Conservation (phyloP, 495 filamentous ascomycete genomes). For the Xeromyces bisporus region DNA sequence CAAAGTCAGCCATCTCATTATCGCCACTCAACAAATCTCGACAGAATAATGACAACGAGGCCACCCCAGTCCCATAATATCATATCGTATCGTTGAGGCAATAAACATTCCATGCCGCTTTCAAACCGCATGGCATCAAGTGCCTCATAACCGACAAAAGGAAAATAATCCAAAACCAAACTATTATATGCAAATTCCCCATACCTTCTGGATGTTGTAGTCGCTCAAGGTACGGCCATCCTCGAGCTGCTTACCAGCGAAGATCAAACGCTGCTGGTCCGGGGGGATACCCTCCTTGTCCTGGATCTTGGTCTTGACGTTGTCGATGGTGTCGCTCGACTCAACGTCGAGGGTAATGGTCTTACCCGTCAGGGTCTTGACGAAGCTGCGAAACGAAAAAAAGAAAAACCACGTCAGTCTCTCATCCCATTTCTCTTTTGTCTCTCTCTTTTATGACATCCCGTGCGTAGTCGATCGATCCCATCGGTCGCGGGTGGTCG, state of each 20-base stretch:
- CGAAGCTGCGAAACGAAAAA: constrained; percentile 47
- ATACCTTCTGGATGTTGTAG: constrained; percentile 99
- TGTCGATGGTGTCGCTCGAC: constrained; percentile 97
- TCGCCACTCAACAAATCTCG: not conserved
- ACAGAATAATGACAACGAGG: too few species aligned
- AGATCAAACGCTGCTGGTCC: constrained; percentile 98
- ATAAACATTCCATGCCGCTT: too few species aligned
- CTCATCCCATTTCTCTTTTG: constrained; percentile 3
- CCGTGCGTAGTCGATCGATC: not conserved
- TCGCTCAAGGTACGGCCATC: constrained; percentile 96
- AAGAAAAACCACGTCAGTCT: constrained; percentile 17
- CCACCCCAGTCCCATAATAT: too few species aligned
- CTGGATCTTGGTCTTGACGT: constrained; percentile 94
- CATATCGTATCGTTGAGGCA: too few species aligned
- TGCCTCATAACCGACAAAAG: not conserved
- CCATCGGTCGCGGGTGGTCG: constrained; percentile 1
- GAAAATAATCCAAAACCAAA: not conserved
- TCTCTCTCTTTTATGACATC: constrained; percentile 3
- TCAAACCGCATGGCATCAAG: not conserved
- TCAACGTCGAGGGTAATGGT: constrained; percentile 99
- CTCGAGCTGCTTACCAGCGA: constrained; percentile 99
- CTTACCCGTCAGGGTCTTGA: constrained; percentile 97
- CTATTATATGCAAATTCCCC: constrained; percentile 9
- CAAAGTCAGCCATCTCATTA: not conserved
- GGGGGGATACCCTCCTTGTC: constrained; percentile 99